Evolutionary conservation across 371 early-diverging fungal genomes (phyloP).

Genomic region (Circinella umbellata): DNA sequence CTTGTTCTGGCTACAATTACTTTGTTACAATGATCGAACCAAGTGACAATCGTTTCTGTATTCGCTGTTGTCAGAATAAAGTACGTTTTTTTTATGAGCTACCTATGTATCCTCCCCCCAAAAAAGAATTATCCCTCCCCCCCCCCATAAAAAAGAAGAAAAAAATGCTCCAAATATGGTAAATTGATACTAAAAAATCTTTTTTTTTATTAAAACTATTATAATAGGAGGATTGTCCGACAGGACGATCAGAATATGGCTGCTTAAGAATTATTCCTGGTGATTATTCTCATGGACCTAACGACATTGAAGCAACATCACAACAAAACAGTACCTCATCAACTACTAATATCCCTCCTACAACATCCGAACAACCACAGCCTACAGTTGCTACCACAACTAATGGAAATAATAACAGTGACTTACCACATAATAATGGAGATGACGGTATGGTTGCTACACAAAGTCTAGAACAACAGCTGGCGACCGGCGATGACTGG

Average conservation of each 20-base stretch:
- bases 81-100: slow-evolving; percentile 1
- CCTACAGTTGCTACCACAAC: background rate
- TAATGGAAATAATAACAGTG: background rate
- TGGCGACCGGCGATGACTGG: background rate
- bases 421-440: background rate
- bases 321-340: background rate
- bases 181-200: background rate
- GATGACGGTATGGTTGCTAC: slow-evolving; percentile 1
- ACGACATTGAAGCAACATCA: background rate
- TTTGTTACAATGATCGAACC: slow-evolving; percentile 57
- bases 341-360: background rate
- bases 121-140: too few species aligned
- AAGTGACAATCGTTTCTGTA: slow-evolving; percentile 46
- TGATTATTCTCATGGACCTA: slow-evolving; percentile 28
- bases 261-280: slow-evolving; percentile 47
- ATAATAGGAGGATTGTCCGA: slow-evolving; percentile 36
- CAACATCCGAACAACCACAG: background rate
- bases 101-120: too few species aligned
- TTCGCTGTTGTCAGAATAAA: slow-evolving; percentile 39
- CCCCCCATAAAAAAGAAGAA: too few species aligned
- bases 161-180: background rate
- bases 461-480: slow-evolving; percentile 3
- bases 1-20: slow-evolving; percentile 40
- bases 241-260: slow-evolving; percentile 44
- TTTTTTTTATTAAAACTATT: background rate